phyloP scores from a whole-genome alignment of 2,329 filamentous ascomycete species.

The Leptosphaerulina australis region DNA sequence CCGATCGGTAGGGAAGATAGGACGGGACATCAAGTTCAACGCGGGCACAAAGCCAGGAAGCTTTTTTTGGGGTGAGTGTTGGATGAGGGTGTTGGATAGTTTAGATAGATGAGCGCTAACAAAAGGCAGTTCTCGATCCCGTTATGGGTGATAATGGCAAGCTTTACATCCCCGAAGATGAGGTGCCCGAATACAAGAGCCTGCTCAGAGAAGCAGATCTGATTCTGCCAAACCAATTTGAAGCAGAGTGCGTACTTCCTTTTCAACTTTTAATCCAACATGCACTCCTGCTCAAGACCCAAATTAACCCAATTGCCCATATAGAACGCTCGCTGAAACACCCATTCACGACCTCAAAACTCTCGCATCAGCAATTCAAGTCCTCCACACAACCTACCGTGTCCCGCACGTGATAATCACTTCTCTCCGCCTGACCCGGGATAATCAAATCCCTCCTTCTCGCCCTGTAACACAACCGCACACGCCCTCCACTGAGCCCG shows the following conservation, averaged over 20 bases:
- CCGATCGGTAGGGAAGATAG: slow-evolving; percentile 82
- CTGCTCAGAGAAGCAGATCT: slow-evolving; percentile 83
- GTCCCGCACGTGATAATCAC: slow-evolving; percentile 93
- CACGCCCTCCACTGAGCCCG: slow-evolving; percentile 24
- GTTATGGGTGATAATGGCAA: slow-evolving; percentile 97
- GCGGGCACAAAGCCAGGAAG: slow-evolving; percentile 67
- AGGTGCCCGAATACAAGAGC: slow-evolving; percentile 86
- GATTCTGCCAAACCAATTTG: slow-evolving; percentile 95
- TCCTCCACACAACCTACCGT: slow-evolving; percentile 74
- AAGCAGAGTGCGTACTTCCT: slow-evolving; percentile 74
- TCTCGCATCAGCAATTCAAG: slow-evolving; percentile 74
- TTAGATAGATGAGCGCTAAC: slow-evolving; percentile 19
- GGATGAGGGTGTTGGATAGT: no score
- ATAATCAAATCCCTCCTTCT: slow-evolving; percentile 53
- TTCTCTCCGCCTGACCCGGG: slow-evolving; percentile 72
- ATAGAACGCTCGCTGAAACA: slow-evolving; percentile 80
- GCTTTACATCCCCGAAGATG: slow-evolving; percentile 89
- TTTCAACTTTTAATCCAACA: neutral
- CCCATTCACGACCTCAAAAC: slow-evolving; percentile 77
- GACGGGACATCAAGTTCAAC: slow-evolving; percentile 74
- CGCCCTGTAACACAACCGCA: slow-evolving; percentile 43
- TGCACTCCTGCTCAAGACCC: no score
- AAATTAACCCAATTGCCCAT: slow-evolving; percentile 3
- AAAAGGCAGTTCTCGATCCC: slow-evolving; percentile 75
- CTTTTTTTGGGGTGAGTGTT: slow-evolving; percentile 81